Evolutionary conservation across 2,329 filamentous ascomycete genomes (phyloP), one percentile per base, ranked within the genome.

Genomic region (Mycocentrospora acerina): DNA sequence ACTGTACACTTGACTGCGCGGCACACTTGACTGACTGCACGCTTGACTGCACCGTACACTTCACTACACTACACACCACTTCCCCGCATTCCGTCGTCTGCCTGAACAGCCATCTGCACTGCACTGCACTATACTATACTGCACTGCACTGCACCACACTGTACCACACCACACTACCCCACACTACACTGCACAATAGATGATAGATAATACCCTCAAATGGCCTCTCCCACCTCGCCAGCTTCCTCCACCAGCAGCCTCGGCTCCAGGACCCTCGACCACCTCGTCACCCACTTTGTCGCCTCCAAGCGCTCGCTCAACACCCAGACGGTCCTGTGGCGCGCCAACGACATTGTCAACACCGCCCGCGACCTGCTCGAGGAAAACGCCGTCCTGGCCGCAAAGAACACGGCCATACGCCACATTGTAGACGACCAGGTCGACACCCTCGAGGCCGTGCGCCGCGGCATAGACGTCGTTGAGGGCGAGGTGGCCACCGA

Each of bases 231-330:
- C 18, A 51, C 55, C n/a, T 74, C 72, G 7, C 70, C 69, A 17
- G 62, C 63, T 7, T 68, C 66, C 7, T 64, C 64, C 8, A 50
- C 55, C n/a, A 65, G 55, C 44, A 72, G 69, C 51, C 49, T 46
- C n/a, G 53, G 53, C 40, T 62, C 59, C 14, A 44, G 46, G 22
- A 66, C 67, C 16, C 79, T 95, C 59, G 88, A 95, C 55, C 82
- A 81, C 16, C 81, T 97, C 29, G 87, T 96, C 39, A 80, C 82
- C 36, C 83, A 95, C 69, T 84, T 96, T 24, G 81, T 96, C 27
- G 84, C 86, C 19, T 87, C 91, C 7, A 96, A 96, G 65, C 82
- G 88, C 29, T 90, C 90, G 1, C 78, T 97, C 4, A 87, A 86
- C 12, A 89, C 89, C 9, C 90, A 94, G 64, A 81, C 77, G 28